Evolutionary conservation across 495 filamentous ascomycete species (phyloP), one percentile per base, ranked within the genome.

Genomic region (Penicillium alfredii): DNA sequence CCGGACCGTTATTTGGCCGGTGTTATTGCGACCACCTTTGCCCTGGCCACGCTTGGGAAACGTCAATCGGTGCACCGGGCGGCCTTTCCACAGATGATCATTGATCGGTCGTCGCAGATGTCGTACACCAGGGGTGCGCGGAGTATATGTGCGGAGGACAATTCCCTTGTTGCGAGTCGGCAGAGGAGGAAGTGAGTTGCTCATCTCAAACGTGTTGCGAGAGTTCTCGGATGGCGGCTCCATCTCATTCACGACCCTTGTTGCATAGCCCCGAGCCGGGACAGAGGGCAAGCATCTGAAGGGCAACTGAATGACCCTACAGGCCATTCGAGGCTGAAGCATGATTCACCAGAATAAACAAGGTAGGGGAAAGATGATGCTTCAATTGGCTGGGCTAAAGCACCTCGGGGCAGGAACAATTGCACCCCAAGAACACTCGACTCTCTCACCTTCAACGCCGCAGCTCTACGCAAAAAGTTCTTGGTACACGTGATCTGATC

Each of bases 21-120:
- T 79, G 55, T 87, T 82, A 61, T 97, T 98, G 42, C 92, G 80
- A 17, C 92, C 92, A 60, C 93, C 92, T 52, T 93, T 93, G 13
- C 73, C 78, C 35, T 92, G 86, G 18, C 92, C 92, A 60, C 86
- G 86, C 63, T 94, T 93, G 24, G 86, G 73, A 48, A 85, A 86
- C 2, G 92, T 98, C 56, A 98, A 72, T 27, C 80, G 79, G 8
- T 82, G 71, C 44, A 81, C 79, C 0, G 93, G 87, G 25, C 88
- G 74, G 30, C 88, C 90, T 68, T 93, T 94, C 82, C 84, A 96
- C 19, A 98, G 70, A 59, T 97, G 93, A 45, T 96, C 92, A 63
- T 95, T 95, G 55, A 96, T 81, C 7, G 92, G 87, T 11, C 92
- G 74, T 42, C 78, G 81, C 37, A 98, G 69, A 73, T 98, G 93